Evolutionary conservation across 495 filamentous ascomycete species (phyloP).

Genomic region (Mycothermus thermophilus): DNA sequence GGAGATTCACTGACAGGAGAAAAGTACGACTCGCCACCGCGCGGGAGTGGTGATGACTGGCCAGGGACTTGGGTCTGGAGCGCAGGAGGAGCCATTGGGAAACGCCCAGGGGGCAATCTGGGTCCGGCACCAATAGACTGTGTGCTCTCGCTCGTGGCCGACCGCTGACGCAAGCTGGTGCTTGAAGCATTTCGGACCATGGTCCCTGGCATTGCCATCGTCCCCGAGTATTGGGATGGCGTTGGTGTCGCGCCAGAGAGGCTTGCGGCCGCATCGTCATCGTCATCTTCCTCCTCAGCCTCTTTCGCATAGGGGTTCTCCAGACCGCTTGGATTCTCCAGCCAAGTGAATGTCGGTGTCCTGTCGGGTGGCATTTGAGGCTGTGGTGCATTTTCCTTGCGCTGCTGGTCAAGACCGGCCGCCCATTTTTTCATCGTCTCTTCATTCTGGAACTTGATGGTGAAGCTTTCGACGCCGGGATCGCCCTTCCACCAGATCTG

Average conservation of each 20-base stretch:
- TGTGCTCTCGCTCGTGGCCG: constrained; percentile 59
- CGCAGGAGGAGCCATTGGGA: constrained; percentile 45
- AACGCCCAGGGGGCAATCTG: constrained; percentile 50
- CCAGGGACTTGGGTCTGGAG: constrained; percentile 53
- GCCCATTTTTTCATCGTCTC: constrained; percentile 88
- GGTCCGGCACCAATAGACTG: constrained; percentile 34
- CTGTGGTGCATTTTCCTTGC: constrained; percentile 35
- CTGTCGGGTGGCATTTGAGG: constrained; percentile 23
- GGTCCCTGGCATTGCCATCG: constrained; percentile 19
- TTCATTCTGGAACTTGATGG: constrained; percentile 83
- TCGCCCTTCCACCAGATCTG: constrained; percentile 99
- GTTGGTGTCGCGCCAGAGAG: constrained; percentile 5
- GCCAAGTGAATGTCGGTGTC: constrained; percentile 58
- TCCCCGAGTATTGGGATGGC: constrained; percentile 8
- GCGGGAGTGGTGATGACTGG: constrained; percentile 34
- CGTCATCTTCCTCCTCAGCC: constrained; percentile 73
- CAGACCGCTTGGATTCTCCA: constrained; percentile 46
- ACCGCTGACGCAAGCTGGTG: constrained; percentile 65
- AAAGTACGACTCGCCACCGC: constrained; percentile 65
- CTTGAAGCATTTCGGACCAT: constrained; percentile 70
- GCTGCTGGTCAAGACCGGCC: constrained; percentile 43
- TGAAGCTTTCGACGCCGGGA: constrained; percentile 88
- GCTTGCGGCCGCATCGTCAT: constrained; percentile 41
- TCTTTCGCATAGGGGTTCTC: constrained; percentile 69
- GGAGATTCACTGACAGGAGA: constrained; percentile 79